Evolutionary conservation across 78 protist species (phyloP), one percentile per base, ranked within the genome.

Genomic region (Trichosphaerium sp.): DNA sequence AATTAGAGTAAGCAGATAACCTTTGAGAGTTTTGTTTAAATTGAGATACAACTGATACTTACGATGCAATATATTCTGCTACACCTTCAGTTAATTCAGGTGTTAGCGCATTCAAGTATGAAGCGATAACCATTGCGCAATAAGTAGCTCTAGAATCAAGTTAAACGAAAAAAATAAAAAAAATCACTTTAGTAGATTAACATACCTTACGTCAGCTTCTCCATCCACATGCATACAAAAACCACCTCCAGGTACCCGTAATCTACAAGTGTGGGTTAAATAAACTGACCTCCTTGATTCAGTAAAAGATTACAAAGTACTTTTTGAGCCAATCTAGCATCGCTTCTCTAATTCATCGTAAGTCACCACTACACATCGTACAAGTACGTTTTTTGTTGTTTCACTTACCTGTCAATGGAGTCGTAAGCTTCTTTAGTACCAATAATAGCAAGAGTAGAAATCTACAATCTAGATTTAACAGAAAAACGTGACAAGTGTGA

Each of bases 211-310:
- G 59, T 89, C 94, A 10, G 25, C 44, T 65, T 93, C 97, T 23
- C 93, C 93, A 5, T 65, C 96, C 2, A 25, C 56, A 40, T 95
- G 96, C 88, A 92, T 82, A 26, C 29, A 4, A 61, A 85, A 92
- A 25, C 86, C 57, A 21, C 97, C 90, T 32, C 57, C 71, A 10
- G 57, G 32, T 0, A 2, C 0, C 41, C 60, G 37, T n/a, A 74
- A 56, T 12, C 39, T 1, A 18, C 11, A n/a, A 86, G 77, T 8
- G 44, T 44, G 14, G 32, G 12, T 3, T 15, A n/a, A 6, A 38
- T 37, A 26, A 7, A 63, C n/a, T 3, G 37, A 10, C 23, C 29
- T 3, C 5, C 38, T 40, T 10, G 1, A 15, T 42, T 7, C n/a
- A 18, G 11, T 25, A 51, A 21, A 44, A 23, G 8, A 8, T 44